Base-by-base conservation (phyloP, 148 eudicot genomes). In the Polygonum aviculare region DNA sequence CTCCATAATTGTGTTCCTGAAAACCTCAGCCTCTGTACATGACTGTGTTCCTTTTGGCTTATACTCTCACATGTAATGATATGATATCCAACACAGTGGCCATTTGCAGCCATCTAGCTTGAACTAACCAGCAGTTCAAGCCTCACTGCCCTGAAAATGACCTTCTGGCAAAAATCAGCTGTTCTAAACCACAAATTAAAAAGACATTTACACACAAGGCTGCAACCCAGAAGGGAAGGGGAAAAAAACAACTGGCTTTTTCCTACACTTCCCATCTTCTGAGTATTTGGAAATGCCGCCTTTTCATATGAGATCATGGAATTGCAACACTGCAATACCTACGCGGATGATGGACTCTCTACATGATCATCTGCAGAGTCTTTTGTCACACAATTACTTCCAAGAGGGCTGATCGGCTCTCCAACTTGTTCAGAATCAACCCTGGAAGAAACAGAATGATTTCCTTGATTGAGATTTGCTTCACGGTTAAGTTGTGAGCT, bases 311-410 rank as follows among this genome's bases (percentile, higher is more conserved):
- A 67, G 75, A 26, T 45, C 75, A 72, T 72, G 75, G 57, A 73
- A 15, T 12, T 41, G 16, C 5, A 36, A 54, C 52, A n/a, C 1
- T 49, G 15, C 49, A 71, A 5, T 62, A 74, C 51, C 82, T 77
- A 86, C 5, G 79, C 78, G 80, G 36, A 22, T 11, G 96, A 91
- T 60, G 93, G 90, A 79, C 84, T 87, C 82, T 86, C 91, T 11
- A 76, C 72, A 55, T 80, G 85, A 77, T 85, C 83, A 69, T 50
- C 76, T 48, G 69, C 83, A 50, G 49, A 69, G 79, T 78, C 79
- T 80, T 87, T 83, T 67, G 79, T 15, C 38, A 8, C 39, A 57
- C 26, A 74, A 67, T 75, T 59, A 75, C 65, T 80, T 72, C 78
- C 88, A 55, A 75, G 67, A 39, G 80, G 85, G 74, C 44, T 67